Conservation (phyloP, 2,329 filamentous ascomycete species). For the Aspergillus niger region DNA sequence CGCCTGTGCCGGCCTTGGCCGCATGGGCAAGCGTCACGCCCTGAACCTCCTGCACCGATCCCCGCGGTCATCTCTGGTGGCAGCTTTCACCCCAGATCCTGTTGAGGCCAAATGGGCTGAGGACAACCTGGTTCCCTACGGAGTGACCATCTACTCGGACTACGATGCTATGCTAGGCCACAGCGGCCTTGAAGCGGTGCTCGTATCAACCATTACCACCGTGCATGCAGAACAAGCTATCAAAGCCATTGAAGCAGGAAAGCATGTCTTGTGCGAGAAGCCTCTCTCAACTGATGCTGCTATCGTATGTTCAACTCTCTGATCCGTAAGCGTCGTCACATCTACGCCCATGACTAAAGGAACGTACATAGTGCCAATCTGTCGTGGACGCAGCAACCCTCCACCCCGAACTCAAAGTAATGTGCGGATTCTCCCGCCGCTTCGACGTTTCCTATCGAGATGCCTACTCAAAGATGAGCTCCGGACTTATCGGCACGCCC, state of each 20-base stretch:
- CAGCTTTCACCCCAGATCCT: conserved; percentile 47
- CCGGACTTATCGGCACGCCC: conserved; percentile 60
- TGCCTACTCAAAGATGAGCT: conserved; percentile 56
- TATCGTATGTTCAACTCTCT: not conserved
- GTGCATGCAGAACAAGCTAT: conserved; percentile 59
- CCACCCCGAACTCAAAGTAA: conserved; percentile 64
- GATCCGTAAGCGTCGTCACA: no score
- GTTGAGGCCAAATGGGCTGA: conserved; percentile 52
- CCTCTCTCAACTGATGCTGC: conserved; percentile 48
- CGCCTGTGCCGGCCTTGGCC: conserved; percentile 44
- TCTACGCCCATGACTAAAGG: not conserved
- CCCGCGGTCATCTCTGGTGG: conserved; percentile 52
- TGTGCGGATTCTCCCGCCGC: conserved; percentile 66
- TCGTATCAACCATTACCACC: conserved; percentile 55
- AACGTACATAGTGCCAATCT: conserved; percentile 54
- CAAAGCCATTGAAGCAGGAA: conserved; percentile 54
- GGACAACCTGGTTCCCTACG: conserved; percentile 51
- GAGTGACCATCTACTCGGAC: conserved; percentile 52
- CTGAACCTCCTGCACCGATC: conserved; percentile 48
- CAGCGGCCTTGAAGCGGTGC: conserved; percentile 54
- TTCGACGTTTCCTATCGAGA: conserved; percentile 68
- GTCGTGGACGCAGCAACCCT: conserved; percentile 59
- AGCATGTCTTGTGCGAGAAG: conserved; percentile 60
- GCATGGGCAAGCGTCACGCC: conserved; percentile 52
- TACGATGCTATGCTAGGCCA: conserved; percentile 58